Conservation (phyloP, 176 grass and related monocot species). For the Oropetium thomaeum region DNA sequence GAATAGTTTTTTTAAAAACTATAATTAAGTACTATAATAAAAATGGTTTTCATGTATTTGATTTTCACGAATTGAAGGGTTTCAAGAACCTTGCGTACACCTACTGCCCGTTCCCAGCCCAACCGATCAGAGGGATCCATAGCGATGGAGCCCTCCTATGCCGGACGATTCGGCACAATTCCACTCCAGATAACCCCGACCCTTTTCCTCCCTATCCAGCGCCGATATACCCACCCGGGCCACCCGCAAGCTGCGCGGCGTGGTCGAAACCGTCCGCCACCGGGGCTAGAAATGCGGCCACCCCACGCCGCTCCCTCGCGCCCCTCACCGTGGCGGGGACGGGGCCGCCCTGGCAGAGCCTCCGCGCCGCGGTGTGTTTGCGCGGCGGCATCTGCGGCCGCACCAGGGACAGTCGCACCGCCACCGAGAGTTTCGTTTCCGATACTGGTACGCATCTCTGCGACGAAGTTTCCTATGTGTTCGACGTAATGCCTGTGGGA, state of each 20-base stretch:
- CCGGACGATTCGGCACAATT: not conserved
- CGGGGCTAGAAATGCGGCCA: not conserved
- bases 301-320: not conserved
- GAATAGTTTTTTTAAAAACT: too few species aligned
- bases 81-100: too few species aligned
- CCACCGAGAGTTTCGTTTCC: slow-evolving; percentile 22
- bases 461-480: not conserved
- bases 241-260: not conserved
- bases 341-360: not conserved
- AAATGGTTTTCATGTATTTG: too few species aligned
- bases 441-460: slow-evolving; percentile 19
- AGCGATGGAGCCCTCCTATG: not conserved
- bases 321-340: not conserved
- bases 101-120: too few species aligned
- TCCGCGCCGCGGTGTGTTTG: not conserved
- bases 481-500: not conserved
- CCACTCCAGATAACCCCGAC: not conserved
- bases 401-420: not conserved
- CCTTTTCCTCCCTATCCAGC: not conserved
- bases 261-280: not conserved
- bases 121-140: not conserved
- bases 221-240: not conserved
- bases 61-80: too few species aligned
- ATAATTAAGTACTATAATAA: too few species aligned
- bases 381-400: not conserved